phyloP scores from a whole-genome alignment of 2,329 filamentous ascomycete species.

The Pseudogymnoascus sp. region DNA sequence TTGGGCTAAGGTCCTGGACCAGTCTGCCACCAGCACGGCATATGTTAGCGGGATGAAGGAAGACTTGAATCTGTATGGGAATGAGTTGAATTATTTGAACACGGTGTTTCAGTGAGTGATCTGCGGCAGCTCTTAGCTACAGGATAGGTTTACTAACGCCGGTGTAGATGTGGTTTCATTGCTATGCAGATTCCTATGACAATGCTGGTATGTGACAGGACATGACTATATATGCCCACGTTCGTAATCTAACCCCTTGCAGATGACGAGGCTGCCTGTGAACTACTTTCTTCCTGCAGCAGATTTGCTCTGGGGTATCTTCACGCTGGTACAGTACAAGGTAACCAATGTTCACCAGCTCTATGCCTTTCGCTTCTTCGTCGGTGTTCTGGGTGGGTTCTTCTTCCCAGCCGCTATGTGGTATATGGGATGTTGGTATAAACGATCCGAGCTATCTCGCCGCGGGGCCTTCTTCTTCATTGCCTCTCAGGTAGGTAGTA shows the following conservation, averaged over 20 bases:
- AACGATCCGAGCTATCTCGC: constrained; percentile 9
- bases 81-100: constrained; percentile 21
- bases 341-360: constrained; percentile 27
- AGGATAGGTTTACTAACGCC: not conserved
- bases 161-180: constrained; percentile 8
- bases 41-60: constrained; percentile 39
- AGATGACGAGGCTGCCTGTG: constrained; percentile 11
- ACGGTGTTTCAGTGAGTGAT: constrained; percentile 15
- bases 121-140: not conserved
- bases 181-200: constrained; percentile 11
- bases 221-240: not conserved
- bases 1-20: constrained; percentile 14
- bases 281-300: constrained; percentile 12
- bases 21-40: constrained; percentile 34
- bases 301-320: constrained; percentile 11
- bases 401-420: constrained; percentile 29
- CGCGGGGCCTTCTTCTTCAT: constrained; percentile 11
- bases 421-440: constrained; percentile 12
- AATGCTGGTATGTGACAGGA: constrained; percentile 1
- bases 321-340: constrained; percentile 17
- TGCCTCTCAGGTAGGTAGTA: constrained; percentile 11
- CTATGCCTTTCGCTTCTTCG: constrained; percentile 30
- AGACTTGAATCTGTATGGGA: constrained; percentile 37
- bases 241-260: not conserved
- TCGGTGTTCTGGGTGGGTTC: constrained; percentile 30